Conservation (phyloP, 225 moss, liverwort and hornwort species). For the Lunularia cruciata region DNA sequence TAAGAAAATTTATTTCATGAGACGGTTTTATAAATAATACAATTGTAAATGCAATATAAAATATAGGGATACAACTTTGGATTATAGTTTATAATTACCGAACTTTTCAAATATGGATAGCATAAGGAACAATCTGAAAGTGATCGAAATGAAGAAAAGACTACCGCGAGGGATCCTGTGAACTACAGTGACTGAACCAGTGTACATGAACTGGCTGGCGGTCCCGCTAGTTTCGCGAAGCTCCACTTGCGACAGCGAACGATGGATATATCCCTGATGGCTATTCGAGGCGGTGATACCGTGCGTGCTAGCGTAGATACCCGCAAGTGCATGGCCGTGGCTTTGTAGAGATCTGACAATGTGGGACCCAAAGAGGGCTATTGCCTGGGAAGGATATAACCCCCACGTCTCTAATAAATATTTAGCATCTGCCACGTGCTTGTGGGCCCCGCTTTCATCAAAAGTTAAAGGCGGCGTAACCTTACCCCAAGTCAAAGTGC, state of each 20-base stretch:
- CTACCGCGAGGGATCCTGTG: no score
- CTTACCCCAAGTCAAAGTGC: constrained; percentile 24
- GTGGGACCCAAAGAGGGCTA: background rate
- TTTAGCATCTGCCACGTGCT: constrained; percentile 28
- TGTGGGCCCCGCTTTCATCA: constrained; percentile 2
- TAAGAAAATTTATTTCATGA: no score
- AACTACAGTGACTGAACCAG: background rate
- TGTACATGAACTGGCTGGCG: background rate
- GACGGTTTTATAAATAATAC: no score
- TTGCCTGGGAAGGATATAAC: constrained; percentile 2
- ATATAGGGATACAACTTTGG: no score
- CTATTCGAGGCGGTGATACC: constrained; percentile 12
- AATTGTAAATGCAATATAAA: no score
- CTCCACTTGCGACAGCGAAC: background rate
- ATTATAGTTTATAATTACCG: no score
- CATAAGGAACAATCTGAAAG: no score
- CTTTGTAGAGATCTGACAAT: constrained; percentile 9
- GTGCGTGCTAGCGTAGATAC: constrained; percentile 18
- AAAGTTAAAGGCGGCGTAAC: constrained; percentile 24
- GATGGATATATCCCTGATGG: background rate
- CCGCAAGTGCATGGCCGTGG: constrained; percentile 15
- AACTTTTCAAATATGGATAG: no score
- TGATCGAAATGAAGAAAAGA: no score
- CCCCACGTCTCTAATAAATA: constrained; percentile 27
- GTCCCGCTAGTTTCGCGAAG: constrained; percentile 9